Percentiles rank a stretch among this genome's conserved stretches.
phyloP scores from a whole-genome alignment of 1,284 basidiomycete species.

The Xerocomus minutiporus region DNA sequence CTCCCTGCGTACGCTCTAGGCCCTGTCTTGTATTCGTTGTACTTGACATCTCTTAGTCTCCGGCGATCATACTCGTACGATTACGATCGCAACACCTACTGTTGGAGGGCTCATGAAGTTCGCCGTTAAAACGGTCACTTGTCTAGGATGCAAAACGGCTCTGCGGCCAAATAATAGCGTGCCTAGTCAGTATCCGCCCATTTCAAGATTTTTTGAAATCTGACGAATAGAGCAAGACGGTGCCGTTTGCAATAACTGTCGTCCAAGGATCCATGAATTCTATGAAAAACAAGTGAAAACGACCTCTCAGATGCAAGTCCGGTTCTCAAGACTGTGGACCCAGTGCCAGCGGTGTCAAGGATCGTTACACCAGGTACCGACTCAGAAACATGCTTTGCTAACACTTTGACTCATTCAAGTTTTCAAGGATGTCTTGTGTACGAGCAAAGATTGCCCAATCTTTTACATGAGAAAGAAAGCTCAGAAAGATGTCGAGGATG shows the following conservation, averaged over 20 bases:
- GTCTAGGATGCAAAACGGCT: conserved; percentile 89
- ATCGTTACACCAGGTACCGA: conserved; percentile 81
- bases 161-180: conserved; percentile 67
- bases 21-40: conserved; percentile 3
- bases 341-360: conserved; percentile 97
- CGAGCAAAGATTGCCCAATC: conserved; percentile 96
- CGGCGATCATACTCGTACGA: conserved; percentile 89
- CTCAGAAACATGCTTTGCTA: not conserved
- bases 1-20: conserved; percentile 62
- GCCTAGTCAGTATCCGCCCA: conserved; percentile 46
- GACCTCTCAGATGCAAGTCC: conserved; percentile 78
- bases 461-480: conserved; percentile 97
- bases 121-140: conserved; percentile 89
- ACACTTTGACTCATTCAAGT: conserved; percentile 1
- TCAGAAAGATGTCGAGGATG: conserved; percentile 92
- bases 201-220: not conserved
- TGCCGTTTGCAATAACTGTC: conserved; percentile 91
- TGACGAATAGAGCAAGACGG: conserved; percentile 51
- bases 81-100: conserved; percentile 91
- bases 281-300: conserved; percentile 83
- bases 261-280: conserved; percentile 76
- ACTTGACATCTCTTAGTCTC: conserved; percentile 55
- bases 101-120: conserved; percentile 97
- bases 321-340: conserved; percentile 92
- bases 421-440: conserved; percentile 86